Evolutionary conservation across 2,329 filamentous ascomycete species (phyloP).

Genomic region (Colletotrichum sidae): DNA sequence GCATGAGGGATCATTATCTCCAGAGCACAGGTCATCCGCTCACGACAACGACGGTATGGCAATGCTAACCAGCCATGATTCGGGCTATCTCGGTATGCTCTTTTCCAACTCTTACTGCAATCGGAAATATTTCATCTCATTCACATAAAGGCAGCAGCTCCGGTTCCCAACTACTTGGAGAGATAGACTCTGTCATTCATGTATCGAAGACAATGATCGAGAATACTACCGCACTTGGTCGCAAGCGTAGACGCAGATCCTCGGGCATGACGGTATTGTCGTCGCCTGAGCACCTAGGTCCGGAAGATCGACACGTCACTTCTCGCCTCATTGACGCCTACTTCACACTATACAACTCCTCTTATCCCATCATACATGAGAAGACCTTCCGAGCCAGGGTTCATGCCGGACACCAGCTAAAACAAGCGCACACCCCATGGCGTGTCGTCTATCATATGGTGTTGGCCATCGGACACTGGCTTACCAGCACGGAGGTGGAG

Average conservation of each 20-base stretch:
- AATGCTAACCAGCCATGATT: constrained; percentile 38
- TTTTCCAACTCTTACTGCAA: background rate
- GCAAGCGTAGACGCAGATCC: constrained; percentile 15
- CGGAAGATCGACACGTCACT: constrained; percentile 30
- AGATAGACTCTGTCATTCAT: constrained; percentile 37
- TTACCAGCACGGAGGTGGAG: constrained; percentile 40
- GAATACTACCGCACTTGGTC: background rate
- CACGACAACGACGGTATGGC: constrained; percentile 43
- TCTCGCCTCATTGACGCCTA: constrained; percentile 52
- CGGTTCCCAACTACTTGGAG: constrained; percentile 42
- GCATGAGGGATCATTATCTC: constrained; percentile 38
- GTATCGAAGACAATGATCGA: constrained; percentile 1
- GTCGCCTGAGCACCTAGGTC: constrained; percentile 20
- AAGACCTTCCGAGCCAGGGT: constrained; percentile 54
- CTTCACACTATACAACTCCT: constrained; percentile 57
- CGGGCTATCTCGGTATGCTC: constrained; percentile 42
- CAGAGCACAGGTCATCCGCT: constrained; percentile 22
- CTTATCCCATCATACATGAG: constrained; percentile 60
- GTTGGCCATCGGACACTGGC: constrained; percentile 52
- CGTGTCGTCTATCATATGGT: constrained; percentile 46
- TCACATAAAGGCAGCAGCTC: constrained; percentile 41
- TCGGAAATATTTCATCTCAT: background rate
- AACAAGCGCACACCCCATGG: constrained; percentile 32
- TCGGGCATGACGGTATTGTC: constrained; percentile 6
- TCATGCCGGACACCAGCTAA: constrained; percentile 27